Base-by-base conservation (phyloP, 2,329 filamentous ascomycete genomes). In the Ophiostoma ulmi region DNA sequence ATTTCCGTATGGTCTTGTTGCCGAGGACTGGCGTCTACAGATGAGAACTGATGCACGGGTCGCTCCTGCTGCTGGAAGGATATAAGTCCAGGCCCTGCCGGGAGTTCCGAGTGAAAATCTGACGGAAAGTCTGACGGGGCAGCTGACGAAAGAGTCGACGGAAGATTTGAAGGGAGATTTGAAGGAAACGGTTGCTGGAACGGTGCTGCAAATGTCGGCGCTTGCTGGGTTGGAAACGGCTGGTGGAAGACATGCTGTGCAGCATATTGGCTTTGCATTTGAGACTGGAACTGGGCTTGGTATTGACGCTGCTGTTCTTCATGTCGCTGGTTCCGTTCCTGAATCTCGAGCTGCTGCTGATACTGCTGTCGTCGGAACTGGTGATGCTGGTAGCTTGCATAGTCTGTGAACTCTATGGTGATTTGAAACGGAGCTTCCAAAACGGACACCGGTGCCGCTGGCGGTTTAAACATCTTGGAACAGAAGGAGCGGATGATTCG, bases 391-490 rank as follows among this genome's bases (percentile, higher is more conserved):
- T 69, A 72, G 72, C 74, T 73, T 52, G 75, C 72, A 74, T 77
- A 77, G 48, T 77, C 74, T 10, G 76, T 71, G 71, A 78, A 76
- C 70, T 77, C 75, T 73, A 77, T 75, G 72, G 76, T 78, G 75
- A 83, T 76, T 75, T 80, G 81, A 79, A 82, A 82, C 55, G 79
- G 75, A 72, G 74, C 72, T 79, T 80, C 75, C 78, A 80, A 75
- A 81, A 82, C 74, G 81, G 78, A 74, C 80, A 41, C 68, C 70
- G 84, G 81, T 70, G 83, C 83, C 70, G 83, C 80, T 75, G 85
- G 83, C 76, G 85, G 82, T 78, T 85, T 82, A 80, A 85, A 87
- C 85, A 87, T 87, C 78, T 79, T 82, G 76, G 68, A 17, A 38
- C 11, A 8, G 52, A 38, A 68, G 48, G 44, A 72, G 69, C 67